phyloP scores from a whole-genome alignment of 345 rosid species.

The thale cress (Arabidopsis thaliana) region DNA sequence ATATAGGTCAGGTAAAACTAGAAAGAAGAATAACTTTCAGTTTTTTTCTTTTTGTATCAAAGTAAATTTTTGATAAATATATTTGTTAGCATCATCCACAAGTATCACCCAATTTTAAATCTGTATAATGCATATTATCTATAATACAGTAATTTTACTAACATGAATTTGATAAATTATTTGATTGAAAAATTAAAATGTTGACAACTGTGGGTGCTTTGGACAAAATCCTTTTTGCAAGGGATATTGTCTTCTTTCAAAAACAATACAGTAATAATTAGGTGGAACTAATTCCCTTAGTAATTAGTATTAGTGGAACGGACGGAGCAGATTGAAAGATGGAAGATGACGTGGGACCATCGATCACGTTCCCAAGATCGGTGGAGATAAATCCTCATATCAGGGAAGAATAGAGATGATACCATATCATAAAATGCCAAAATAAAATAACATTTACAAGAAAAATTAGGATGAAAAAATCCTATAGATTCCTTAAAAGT shows the following conservation, averaged over 20 bases:
- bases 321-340: slow-evolving; percentile 16
- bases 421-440: slow-evolving; percentile 1
- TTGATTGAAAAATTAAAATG: too few relatives aligned
- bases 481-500: background rate
- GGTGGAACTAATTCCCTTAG: background rate
- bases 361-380: slow-evolving; percentile 32
- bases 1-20: background rate
- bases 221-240: background rate
- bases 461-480: background rate
- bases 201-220: too few relatives aligned
- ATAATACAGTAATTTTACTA: too few relatives aligned
- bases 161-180: too few relatives aligned
- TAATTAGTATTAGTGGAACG: background rate
- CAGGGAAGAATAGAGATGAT: slow-evolving; percentile 15
- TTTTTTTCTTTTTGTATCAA: too few relatives aligned
- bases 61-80: too few relatives aligned
- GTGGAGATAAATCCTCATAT: slow-evolving; percentile 36
- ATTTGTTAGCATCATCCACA: too few relatives aligned
- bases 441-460: background rate
- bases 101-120: background rate
- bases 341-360: slow-evolving; percentile 35
- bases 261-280: background rate
- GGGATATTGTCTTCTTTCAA: background rate
- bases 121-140: background rate
- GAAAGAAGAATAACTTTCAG: background rate